Evolutionary conservation across 1,284 basidiomycete genomes (phyloP), one percentile per base, ranked within the genome.

Genomic region (Macrocystidia cucumis): DNA sequence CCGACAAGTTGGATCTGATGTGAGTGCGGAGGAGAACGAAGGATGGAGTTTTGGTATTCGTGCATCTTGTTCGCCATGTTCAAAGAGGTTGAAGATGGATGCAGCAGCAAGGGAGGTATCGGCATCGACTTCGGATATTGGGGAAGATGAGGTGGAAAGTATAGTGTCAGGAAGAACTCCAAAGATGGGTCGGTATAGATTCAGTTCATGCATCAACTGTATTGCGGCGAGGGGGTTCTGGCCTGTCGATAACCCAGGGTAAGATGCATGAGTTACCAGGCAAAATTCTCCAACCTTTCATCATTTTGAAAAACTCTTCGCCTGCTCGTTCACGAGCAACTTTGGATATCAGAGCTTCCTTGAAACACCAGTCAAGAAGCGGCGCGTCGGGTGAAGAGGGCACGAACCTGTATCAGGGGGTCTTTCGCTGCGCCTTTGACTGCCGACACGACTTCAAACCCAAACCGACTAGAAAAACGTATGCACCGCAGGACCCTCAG

Each of bases 241-340:
- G 16, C 78, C 87, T 90, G 37, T 13, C 37, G 27, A 38, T 32
- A 39, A 35, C 28, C 35, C 6, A 36, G 19, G 22, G 13, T 30
- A 12, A 29, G 19, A 25, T 29, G 18, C 17, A 7, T 18, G n/a
- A 38, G 29, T 3, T 9, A 24, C 35, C 4, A 13, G 21, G 8
- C 28, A 17, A 47, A 54, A 17, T 19, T 3, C 9, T 12, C 33
- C 11, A 28, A 84, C 89, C 81, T 67, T 81, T 78, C 50, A 96
- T 69, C 87, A 95, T 96, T 55, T 96, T 97, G 43, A 82, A 74
- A 4, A 93, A 51, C 54, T 97, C 92, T 44, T 85, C 85, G 0
- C 91, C 91, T 5, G 91, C 76, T n/a, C 92, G 74, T 59, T 96
- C 92, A 40, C 86, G 74, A 30, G 85, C 85, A 25, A 97, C 87